phyloP scores from a whole-genome alignment of 768 basidiomycete species.

The Sporobolomyces phaffii region DNA sequence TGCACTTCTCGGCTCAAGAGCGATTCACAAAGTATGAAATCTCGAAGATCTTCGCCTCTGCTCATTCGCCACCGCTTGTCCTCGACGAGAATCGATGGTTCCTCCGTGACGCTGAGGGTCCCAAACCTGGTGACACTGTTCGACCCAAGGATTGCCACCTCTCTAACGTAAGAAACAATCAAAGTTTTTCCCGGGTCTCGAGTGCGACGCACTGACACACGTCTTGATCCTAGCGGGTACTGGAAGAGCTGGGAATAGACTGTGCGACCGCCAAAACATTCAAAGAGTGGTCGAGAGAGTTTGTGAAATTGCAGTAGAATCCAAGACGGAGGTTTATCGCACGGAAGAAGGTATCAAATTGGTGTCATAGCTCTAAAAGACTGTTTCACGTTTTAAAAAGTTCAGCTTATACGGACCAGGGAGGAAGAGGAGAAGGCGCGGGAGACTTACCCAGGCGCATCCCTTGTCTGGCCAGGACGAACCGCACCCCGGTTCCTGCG shows the following conservation, averaged over 20 bases:
- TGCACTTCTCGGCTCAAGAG: conserved; percentile 79
- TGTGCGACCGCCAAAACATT: neutral
- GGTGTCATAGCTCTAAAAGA: too few relatives aligned
- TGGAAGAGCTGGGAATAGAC: neutral
- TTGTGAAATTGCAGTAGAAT: neutral
- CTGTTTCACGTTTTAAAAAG: too few relatives aligned
- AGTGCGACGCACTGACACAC: neutral
- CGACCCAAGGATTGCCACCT: conserved; percentile 77
- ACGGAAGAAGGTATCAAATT: too few relatives aligned
- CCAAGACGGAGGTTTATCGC: too few relatives aligned
- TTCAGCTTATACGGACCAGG: too few relatives aligned
- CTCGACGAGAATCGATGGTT: conserved; percentile 65
- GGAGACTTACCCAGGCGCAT: conserved; percentile 69
- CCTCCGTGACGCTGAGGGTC: conserved; percentile 57
- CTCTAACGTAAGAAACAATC: conserved; percentile 47
- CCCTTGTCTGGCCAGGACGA: conserved; percentile 70
- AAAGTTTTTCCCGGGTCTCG: too few relatives aligned
- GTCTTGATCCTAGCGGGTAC: neutral
- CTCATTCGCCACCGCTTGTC: conserved; percentile 62
- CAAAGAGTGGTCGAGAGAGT: neutral
- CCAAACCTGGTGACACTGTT: conserved; percentile 57
- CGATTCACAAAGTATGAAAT: conserved; percentile 91
- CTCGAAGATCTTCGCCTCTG: conserved; percentile 66
- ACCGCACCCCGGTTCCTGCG: conserved; percentile 62
- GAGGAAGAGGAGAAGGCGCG: neutral